Conservation (phyloP, 441 rosid genomes). For the Erodium moschatum region DNA sequence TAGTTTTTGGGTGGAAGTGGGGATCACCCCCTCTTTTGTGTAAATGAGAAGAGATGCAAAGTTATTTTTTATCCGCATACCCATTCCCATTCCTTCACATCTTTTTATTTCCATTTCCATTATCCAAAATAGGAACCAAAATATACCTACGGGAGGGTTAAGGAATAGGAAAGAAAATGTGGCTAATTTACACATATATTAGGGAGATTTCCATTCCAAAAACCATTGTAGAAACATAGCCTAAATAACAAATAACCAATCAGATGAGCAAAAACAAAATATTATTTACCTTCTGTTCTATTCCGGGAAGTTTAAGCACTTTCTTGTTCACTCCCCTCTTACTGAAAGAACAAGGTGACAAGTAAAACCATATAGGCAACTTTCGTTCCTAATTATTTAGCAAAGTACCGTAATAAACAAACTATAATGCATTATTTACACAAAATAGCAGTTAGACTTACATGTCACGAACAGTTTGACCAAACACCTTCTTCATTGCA, state of each 20-base stretch:
- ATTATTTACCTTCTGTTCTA: constrained; percentile 74
- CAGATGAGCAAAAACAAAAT: background rate
- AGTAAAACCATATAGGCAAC: constrained; percentile 9
- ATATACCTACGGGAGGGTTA: background rate
- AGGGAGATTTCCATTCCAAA: background rate
- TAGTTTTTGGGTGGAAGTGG: too few relatives aligned
- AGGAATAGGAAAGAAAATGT: background rate
- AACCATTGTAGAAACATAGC: background rate
- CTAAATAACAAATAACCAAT: too few relatives aligned
- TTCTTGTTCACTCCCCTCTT: constrained; percentile 98
- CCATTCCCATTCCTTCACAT: background rate
- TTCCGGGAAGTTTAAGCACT: constrained; percentile 94
- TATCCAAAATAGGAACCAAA: background rate
- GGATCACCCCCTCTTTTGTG: too few relatives aligned
- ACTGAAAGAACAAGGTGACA: constrained; percentile 34
- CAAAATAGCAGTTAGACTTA: constrained; percentile 32
- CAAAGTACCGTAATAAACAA: background rate
- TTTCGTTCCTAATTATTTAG: background rate
- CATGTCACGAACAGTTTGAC: constrained; percentile 94
- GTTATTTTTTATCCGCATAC: too few relatives aligned
- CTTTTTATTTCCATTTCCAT: background rate
- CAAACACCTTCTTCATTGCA: constrained; percentile 89
- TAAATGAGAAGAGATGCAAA: too few relatives aligned
- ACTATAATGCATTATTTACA: background rate
- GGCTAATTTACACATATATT: background rate